Conservation (phyloP, 371 early-diverging fungal species). For the Rhizomucor pusillus region DNA sequence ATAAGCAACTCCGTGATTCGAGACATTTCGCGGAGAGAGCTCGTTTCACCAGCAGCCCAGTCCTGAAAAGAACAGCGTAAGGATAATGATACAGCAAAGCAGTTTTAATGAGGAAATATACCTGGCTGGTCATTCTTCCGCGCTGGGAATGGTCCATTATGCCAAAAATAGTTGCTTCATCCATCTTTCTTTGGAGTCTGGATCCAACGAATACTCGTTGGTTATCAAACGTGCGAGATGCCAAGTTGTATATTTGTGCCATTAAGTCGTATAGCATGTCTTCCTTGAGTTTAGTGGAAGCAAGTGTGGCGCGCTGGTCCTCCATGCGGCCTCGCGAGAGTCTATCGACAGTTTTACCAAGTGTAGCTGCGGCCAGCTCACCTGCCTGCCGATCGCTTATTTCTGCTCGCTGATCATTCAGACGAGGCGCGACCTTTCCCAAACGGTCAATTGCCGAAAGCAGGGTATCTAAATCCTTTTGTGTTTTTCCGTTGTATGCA, state of each 20-base stretch:
- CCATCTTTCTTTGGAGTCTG: slow-evolving; percentile 17
- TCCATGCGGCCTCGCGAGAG: slow-evolving; percentile 35
- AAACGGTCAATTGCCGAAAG: slow-evolving; percentile 52
- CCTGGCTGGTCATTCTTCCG: slow-evolving; percentile 30
- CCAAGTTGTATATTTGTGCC: slow-evolving; percentile 25
- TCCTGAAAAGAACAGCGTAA: slow-evolving; percentile 22
- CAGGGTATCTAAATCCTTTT: slow-evolving; percentile 45
- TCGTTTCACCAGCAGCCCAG: slow-evolving; percentile 40
- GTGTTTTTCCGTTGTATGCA: slow-evolving; percentile 15
- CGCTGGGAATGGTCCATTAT: slow-evolving; percentile 23
- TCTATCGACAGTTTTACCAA: slow-evolving; percentile 28
- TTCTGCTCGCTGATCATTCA: slow-evolving; percentile 51
- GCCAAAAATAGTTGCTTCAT: slow-evolving; percentile 17
- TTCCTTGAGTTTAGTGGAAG: slow-evolving; percentile 11
- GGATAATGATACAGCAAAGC: slow-evolving; percentile 9
- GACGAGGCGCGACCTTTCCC: slow-evolving; percentile 38
- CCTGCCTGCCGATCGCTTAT: slow-evolving; percentile 40
- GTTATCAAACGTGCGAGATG: slow-evolving; percentile 31
- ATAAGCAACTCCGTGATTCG: slow-evolving; percentile 45
- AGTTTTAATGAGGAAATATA: slow-evolving; percentile 7
- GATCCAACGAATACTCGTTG: slow-evolving; percentile 21
- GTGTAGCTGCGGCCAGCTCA: slow-evolving; percentile 30
- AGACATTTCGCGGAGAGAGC: slow-evolving; percentile 42
- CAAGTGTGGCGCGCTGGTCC: slow-evolving; percentile 24
- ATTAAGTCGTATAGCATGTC: slow-evolving; percentile 16